Evolutionary conservation across 768 basidiomycete genomes (phyloP), one percentile per base, ranked within the genome.

Genomic region (Agaricus subrufescens): DNA sequence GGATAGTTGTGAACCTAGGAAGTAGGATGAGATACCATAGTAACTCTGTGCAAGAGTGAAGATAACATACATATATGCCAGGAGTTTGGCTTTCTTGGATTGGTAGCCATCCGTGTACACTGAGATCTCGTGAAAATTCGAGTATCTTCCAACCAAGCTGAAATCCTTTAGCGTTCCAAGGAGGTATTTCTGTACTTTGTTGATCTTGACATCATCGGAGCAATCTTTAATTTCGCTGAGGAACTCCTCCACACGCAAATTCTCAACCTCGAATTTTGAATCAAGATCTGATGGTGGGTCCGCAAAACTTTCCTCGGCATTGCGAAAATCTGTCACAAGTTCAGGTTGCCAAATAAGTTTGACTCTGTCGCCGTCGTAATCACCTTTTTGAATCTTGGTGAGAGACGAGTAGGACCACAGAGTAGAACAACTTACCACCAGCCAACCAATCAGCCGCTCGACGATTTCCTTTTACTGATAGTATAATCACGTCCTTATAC

Each of bases 341-440:
- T 71, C 65, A 0, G 80, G 79, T 29, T 85, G 73, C 79, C 82
- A 87, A 31, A 84, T 82, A 1, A 80, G 76, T 6, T 75, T 66
- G 3, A 76, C 79, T 15, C 77, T 83, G 58, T 87, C 87, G 1
- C 87, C 87, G 60, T 89, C 87, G 59, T 87, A 87, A 58, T 89
- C 87, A 23, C 86, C 86, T 83, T 53, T 43, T 10, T 29, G 11
- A 14, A 52, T 27, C 42, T 53, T 2, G 9, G 48, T 34, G 25
- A 48, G 14, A 26, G 8, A 14, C 9, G 46, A n/a, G 49, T 23
- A 5, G 15, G 37, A n/a, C 11, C 42, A 14, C 23, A 25, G 23
- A 5, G 10, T 9, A 9, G 9, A 23, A 31, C 37, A 23, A 61
- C 72, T 46, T 55, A 83, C 86, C 86, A 55, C 85, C 85, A 40